Evolutionary conservation across 192 early-diverging fungal species (phyloP).

Genomic region (Linnemannia zychae): DNA sequence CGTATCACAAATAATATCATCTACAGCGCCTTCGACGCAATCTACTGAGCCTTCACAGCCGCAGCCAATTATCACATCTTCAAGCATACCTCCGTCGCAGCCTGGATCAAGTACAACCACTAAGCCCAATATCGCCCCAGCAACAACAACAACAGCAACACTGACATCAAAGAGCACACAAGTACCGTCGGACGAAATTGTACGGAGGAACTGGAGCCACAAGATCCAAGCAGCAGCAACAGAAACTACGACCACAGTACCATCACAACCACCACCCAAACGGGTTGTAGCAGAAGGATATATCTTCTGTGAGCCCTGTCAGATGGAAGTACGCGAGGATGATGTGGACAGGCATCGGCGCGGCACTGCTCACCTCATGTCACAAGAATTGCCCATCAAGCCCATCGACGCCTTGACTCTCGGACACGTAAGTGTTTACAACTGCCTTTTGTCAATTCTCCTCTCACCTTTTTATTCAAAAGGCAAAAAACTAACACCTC

Average conservation of each 20-base stretch:
- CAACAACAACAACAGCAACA: background rate
- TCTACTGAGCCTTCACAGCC: background rate
- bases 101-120: background rate
- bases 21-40: background rate
- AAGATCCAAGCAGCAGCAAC: background rate
- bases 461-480: too few species aligned
- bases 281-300: slow-evolving; percentile 7
- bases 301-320: slow-evolving; percentile 37
- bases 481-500: background rate
- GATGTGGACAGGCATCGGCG: slow-evolving; percentile 34
- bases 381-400: slow-evolving; percentile 36
- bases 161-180: background rate
- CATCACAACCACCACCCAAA: background rate
- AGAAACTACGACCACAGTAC: background rate
- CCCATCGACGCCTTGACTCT: slow-evolving; percentile 35
- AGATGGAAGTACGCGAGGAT: slow-evolving; percentile 36
- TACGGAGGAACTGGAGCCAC: slow-evolving; percentile 34
- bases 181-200: background rate
- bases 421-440: slow-evolving; percentile 27
- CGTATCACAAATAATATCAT: background rate
- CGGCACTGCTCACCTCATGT: slow-evolving; percentile 45
- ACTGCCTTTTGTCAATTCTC: background rate
- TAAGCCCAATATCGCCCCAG: background rate
- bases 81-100: background rate
- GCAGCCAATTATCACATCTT: background rate